A percentile compares a stretch with the other conserved stretches of the same genome.
These are phyloP conservation scores for Leishmania tarentolae DNA, from an alignment of 208 protist genomes.

Conservation along the genomic window DNA sequence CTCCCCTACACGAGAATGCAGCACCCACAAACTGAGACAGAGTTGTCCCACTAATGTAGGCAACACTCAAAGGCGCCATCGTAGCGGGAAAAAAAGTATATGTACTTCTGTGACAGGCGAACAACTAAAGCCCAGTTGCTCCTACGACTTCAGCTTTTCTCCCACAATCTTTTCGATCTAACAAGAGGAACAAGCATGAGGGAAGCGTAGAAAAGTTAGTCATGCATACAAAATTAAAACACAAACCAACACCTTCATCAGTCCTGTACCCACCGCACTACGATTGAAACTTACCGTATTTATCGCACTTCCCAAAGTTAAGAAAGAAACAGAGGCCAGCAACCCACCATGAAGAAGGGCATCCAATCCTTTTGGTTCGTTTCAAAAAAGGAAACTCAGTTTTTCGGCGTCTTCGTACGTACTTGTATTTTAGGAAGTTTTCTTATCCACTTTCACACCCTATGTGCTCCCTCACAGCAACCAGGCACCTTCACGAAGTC, in stretches of 20 bases:
- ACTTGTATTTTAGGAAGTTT: neutral
- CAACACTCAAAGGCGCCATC: slow-evolving; percentile 28
- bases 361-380: neutral
- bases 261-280: neutral
- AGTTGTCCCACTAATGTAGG: slow-evolving; percentile 48
- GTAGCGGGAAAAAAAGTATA: neutral
- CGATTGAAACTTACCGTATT: neutral
- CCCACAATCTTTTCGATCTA: no score
- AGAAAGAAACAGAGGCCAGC: neutral
- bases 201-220: neutral
- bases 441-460: slow-evolving; percentile 33
- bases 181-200: no score
- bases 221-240: neutral
- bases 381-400: no score
- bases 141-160: no score
- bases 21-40: slow-evolving; percentile 53
- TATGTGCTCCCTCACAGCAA: slow-evolving; percentile 68
- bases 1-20: slow-evolving; percentile 16
- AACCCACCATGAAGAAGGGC: neutral
- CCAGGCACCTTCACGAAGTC: slow-evolving; percentile 88
- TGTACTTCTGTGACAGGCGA: neutral
- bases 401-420: neutral
- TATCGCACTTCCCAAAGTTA: neutral
- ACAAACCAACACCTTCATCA: neutral
- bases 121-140: neutral